Evolutionary conservation across 2,329 filamentous ascomycete species (phyloP), one percentile per base, ranked within the genome.

Genomic region (Penicillium sp.): DNA sequence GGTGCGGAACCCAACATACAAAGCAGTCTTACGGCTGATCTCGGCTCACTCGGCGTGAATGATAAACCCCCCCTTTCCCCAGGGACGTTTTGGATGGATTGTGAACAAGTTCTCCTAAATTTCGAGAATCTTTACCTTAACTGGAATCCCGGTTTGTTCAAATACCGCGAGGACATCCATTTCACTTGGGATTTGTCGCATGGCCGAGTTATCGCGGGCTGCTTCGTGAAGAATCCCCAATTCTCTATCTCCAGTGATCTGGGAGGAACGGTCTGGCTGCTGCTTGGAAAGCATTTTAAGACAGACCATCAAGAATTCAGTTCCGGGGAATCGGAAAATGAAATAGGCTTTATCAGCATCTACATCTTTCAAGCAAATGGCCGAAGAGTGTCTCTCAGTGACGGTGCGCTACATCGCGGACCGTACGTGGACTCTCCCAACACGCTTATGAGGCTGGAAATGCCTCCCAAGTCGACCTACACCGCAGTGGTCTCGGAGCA

Each of bases 81-180:
- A 0, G 91, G 92, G n/a, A 91, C 89, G 0, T 96, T 96, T 70
- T 97, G 94, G 93, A 96, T 97, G 77, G 86, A 88, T 25, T 86
- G 94, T 29, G 90, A 96, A 65, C 90, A 92, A 63, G 86, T 97
- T 4, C 84, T 91, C 36, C 92, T 96, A 68, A 88, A 96, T 70
- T 99, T 97, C 62, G 92, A 97, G 72, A 96, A 93, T 19, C 85
- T 99, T 65, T 99, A 97, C 73, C 81, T 99, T 54, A 99, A 97
- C 75, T 99, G 94, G 94, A 97, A 96, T 64, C 93, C 94, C 0
- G 83, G 84, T 0, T 79, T 96, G 0, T 99, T 99, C 75, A 79
- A 80, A 1, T 79, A 89, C 70, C 87, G 93, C 9, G 88, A 96
- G 73, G 93, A 99, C 67, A 86, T 93, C 55, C 94, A 99, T 75